phyloP scores from a whole-genome alignment of 148 eudicot species.

The Persicaria maculosa region DNA sequence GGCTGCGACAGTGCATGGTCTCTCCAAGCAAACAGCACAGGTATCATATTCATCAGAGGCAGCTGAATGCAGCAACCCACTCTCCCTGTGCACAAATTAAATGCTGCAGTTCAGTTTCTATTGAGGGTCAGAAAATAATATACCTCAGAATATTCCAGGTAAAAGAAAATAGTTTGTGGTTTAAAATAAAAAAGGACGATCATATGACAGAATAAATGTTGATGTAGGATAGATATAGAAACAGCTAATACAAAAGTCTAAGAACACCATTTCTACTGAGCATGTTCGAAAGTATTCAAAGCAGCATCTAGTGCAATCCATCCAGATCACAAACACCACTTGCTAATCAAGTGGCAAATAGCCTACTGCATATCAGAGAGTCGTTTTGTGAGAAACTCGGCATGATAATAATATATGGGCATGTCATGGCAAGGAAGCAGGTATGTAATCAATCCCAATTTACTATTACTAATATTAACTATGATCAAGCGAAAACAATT shows the following conservation, averaged over 20 bases:
- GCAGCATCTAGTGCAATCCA: neutral
- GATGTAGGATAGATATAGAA: neutral
- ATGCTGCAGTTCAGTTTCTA: neutral
- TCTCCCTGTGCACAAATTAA: conserved; percentile 47
- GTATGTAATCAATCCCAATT: too few relatives aligned
- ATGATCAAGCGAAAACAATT: neutral
- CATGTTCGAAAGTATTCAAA: neutral
- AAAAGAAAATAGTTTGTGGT: neutral
- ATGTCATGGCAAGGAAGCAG: too few relatives aligned
- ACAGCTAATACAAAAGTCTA: neutral
- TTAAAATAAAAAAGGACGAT: neutral
- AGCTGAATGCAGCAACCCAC: conserved; percentile 58
- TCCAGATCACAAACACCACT: neutral
- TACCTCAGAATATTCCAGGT: neutral
- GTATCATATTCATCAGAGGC: conserved; percentile 65
- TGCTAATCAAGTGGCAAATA: neutral
- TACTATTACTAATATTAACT: neutral
- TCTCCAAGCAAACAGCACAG: conserved; percentile 96
- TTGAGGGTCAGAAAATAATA: neutral
- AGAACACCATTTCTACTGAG: neutral
- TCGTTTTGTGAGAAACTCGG: too few relatives aligned
- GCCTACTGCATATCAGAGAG: too few relatives aligned
- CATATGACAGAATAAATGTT: neutral
- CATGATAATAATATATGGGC: too few relatives aligned
- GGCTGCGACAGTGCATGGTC: conserved; percentile 86